A percentile compares a stretch with the other conserved stretches of the same genome.
These are phyloP conservation scores for Volvox carteri DNA, from an alignment of 163 green algal genomes.

Conservation along the genomic window DNA sequence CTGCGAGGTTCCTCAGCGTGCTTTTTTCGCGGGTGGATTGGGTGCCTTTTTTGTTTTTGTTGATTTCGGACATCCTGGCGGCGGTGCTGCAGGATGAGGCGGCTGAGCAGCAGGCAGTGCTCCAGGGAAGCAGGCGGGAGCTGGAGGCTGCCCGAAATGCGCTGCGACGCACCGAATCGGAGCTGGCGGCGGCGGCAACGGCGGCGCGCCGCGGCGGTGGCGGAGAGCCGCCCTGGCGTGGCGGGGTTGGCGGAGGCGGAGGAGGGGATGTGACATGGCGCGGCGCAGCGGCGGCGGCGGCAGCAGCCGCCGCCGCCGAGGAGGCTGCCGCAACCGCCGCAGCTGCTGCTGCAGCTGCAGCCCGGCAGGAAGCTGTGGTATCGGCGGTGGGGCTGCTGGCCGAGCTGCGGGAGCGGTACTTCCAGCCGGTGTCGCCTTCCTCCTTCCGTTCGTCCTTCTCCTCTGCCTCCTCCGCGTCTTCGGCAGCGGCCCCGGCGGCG, in stretches of 20 bases:
- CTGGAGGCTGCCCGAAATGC: background rate
- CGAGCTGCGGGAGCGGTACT: slow-evolving; percentile 42
- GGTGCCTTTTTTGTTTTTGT: too few species aligned
- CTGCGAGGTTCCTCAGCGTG: too few species aligned
- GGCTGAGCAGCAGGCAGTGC: background rate
- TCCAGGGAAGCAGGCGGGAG: background rate
- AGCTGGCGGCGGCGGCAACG: slow-evolving; percentile 12
- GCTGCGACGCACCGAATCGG: slow-evolving; percentile 2
- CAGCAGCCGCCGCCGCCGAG: background rate
- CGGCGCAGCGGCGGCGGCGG: background rate
- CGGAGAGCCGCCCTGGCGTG: background rate
- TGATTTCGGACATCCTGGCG: too few species aligned
- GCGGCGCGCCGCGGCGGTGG: background rate
- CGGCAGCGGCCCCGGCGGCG: background rate
- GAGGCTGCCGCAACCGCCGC: background rate
- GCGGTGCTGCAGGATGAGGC: background rate
- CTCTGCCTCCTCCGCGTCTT: background rate
- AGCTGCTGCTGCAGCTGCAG: background rate
- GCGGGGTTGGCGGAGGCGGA: background rate
- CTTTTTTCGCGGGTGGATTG: too few species aligned
- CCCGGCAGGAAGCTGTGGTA: slow-evolving; percentile 24
- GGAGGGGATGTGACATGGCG: background rate
- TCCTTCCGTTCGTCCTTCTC: background rate
- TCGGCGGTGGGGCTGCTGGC: background rate
- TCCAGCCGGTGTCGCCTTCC: slow-evolving; percentile 2